A percentile compares a stretch with the other conserved stretches of the same genome.
Conservation (phyloP, 176 grass and related monocot genomes). For the Calamus simplicifolius region DNA sequence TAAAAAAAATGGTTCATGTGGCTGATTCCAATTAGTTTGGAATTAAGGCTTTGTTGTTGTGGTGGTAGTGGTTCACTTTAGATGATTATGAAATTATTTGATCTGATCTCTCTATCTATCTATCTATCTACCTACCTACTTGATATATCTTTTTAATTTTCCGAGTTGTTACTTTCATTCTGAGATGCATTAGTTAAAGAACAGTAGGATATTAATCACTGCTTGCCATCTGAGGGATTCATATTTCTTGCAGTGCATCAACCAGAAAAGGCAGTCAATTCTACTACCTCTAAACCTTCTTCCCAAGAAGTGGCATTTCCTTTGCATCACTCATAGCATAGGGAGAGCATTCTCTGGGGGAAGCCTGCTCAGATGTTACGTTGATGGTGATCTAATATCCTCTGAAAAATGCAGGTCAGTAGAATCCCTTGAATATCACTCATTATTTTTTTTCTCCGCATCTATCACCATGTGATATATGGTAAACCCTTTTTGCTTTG, state of each 20-base stretch:
- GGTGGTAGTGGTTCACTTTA: too few relatives aligned
- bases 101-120: too few relatives aligned
- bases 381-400: constrained; percentile 73
- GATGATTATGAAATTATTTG: too few relatives aligned
- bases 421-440: background rate
- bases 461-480: background rate
- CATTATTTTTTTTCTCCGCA: background rate
- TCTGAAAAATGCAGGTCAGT: constrained; percentile 83
- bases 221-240: constrained; percentile 21
- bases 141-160: too few relatives aligned
- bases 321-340: constrained; percentile 86
- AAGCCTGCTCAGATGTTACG: constrained; percentile 77
- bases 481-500: too few relatives aligned
- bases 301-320: constrained; percentile 86
- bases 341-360: constrained; percentile 94
- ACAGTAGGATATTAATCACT: constrained; percentile 1
- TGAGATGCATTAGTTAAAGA: too few relatives aligned
- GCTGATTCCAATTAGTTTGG: too few relatives aligned
- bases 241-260: constrained; percentile 58
- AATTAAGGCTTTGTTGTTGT: too few relatives aligned
- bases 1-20: too few relatives aligned
- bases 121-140: too few relatives aligned
- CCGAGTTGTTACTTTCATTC: too few relatives aligned
- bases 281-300: constrained; percentile 62
- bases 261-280: constrained; percentile 83